Percentiles rank a stretch among this genome's conserved stretches.
phyloP scores from a whole-genome alignment of 2,329 filamentous ascomycete species.

The Cordyceps cateniannulata region DNA sequence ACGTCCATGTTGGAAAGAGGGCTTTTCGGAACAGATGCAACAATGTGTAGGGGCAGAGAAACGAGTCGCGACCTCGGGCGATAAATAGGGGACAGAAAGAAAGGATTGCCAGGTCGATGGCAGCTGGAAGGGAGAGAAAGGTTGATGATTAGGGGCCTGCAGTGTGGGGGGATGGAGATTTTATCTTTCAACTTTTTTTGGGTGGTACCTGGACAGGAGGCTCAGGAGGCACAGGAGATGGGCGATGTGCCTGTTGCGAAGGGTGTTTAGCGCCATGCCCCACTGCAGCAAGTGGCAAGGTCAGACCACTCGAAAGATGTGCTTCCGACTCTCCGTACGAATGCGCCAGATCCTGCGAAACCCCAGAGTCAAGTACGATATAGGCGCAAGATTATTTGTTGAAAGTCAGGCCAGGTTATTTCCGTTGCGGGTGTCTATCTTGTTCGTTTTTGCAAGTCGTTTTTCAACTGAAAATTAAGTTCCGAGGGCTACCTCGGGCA shows the following conservation, averaged over 20 bases:
- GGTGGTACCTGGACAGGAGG: not conserved
- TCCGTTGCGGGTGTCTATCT: too few species aligned
- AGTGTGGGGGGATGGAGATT: conserved; percentile 12
- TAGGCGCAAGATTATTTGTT: too few species aligned
- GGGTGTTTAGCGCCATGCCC: conserved; percentile 1
- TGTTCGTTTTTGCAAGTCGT: too few species aligned
- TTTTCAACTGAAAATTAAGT: too few species aligned
- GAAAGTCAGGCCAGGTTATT: too few species aligned
- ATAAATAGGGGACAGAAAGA: not conserved
- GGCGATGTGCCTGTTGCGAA: not conserved
- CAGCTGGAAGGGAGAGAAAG: not conserved
- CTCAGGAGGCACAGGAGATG: not conserved
- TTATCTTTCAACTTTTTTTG: conserved; percentile 10
- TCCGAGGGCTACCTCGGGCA: too few species aligned
- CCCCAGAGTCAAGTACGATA: too few species aligned
- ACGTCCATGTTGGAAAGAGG: conserved; percentile 26
- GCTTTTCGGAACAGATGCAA: not conserved
- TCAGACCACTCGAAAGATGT: not conserved
- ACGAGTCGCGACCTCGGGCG: not conserved
- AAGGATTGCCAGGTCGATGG: not conserved
- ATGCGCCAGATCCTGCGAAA: not conserved
- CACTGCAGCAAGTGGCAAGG: not conserved
- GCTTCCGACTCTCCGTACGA: not conserved
- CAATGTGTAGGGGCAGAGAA: not conserved
- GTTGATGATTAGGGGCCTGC: conserved; percentile 9